phyloP scores from a whole-genome alignment of 2,329 filamentous ascomycete species.

The Venturia effusa region DNA sequence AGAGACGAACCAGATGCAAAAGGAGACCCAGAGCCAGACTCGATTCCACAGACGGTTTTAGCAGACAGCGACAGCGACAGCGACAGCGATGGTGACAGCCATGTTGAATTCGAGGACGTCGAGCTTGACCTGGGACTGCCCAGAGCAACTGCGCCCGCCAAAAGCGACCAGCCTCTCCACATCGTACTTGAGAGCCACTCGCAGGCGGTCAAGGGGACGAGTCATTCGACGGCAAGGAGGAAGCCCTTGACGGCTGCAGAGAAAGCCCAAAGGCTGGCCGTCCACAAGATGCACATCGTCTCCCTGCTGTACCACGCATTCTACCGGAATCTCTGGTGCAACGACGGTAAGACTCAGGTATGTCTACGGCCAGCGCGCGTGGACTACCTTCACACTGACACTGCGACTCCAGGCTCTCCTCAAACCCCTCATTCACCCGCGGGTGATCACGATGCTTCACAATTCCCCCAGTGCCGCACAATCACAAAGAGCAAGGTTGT shows the following conservation, averaged over 20 bases:
- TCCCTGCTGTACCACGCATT: slow-evolving; percentile 71
- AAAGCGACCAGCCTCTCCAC: not conserved
- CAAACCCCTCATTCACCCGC: slow-evolving; percentile 53
- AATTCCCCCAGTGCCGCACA: slow-evolving; percentile 58
- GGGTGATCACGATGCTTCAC: slow-evolving; percentile 56
- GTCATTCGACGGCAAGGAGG: not conserved
- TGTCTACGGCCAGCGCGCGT: not conserved
- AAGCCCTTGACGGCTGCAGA: slow-evolving; percentile 25
- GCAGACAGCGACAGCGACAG: not conserved
- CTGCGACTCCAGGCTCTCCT: slow-evolving; percentile 34
- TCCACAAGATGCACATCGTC: slow-evolving; percentile 81
- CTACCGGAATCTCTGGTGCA: slow-evolving; percentile 80
- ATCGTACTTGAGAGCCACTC: not conserved
- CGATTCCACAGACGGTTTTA: not conserved
- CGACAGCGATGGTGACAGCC: not conserved
- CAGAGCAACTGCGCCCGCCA: not conserved
- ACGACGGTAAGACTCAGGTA: slow-evolving; percentile 58
- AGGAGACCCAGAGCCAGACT: not conserved
- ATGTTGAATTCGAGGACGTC: slow-evolving; percentile 4
- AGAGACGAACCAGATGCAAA: not conserved
- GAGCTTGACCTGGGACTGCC: not conserved
- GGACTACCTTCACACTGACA: slow-evolving; percentile 14
- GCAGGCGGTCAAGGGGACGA: not conserved
- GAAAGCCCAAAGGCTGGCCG: slow-evolving; percentile 52
- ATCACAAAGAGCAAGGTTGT: slow-evolving; percentile 63